Conservation (phyloP, 108 stramenopile species). For the Stephanodiscus minutulus region DNA sequence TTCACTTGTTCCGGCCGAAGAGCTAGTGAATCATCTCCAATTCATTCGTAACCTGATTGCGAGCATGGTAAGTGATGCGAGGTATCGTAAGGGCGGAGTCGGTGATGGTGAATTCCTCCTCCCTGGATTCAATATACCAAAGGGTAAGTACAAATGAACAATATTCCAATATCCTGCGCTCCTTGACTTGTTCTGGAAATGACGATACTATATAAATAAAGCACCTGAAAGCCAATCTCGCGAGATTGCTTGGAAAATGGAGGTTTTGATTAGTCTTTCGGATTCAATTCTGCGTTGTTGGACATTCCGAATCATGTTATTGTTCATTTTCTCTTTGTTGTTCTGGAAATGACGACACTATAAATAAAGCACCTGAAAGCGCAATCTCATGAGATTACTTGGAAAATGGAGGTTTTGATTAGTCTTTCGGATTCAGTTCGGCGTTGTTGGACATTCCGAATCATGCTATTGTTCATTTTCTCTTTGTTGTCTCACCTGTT, state of each 20-base stretch:
- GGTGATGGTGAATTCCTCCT: slow-evolving; percentile 89
- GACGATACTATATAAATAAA: slow-evolving; percentile 59
- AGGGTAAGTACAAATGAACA: slow-evolving; percentile 63
- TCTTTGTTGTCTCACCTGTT: slow-evolving; percentile 10
- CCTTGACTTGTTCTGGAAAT: slow-evolving; percentile 26
- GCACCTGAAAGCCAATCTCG: slow-evolving; percentile 31
- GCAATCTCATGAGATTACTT: neutral
- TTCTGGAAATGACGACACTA: slow-evolving; percentile 38
- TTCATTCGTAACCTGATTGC: slow-evolving; percentile 90
- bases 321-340: slow-evolving; percentile 3
- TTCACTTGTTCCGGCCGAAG: slow-evolving; percentile 85
- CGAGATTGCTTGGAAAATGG: slow-evolving; percentile 23
- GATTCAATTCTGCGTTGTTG: slow-evolving; percentile 49
- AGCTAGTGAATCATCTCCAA: slow-evolving; percentile 88
- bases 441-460: slow-evolving; percentile 18
- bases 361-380: slow-evolving; percentile 43
- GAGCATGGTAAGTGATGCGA: slow-evolving; percentile 89
- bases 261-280: slow-evolving; percentile 87
- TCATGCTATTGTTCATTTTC: neutral
- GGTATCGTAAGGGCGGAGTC: slow-evolving; percentile 83
- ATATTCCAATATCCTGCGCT: slow-evolving; percentile 1
- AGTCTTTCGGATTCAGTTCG: slow-evolving; percentile 83
- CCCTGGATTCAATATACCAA: slow-evolving; percentile 94
- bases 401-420: slow-evolving; percentile 63
- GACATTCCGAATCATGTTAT: slow-evolving; percentile 15